Conservation (phyloP, 805 yeast genomes). For the Candida taoyuanica region DNA sequence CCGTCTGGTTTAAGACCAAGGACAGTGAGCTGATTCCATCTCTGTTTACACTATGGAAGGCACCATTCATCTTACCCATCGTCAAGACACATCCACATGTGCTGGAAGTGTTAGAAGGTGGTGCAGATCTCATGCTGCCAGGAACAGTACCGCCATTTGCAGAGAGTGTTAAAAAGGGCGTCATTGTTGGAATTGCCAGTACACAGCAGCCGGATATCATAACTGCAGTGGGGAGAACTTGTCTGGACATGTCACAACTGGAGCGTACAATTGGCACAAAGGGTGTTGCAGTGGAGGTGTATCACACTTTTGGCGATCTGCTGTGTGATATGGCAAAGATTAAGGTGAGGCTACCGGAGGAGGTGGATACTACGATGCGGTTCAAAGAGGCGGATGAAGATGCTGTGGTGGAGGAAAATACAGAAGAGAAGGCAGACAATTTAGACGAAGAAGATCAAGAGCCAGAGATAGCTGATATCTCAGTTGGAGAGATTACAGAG, state of each 20-base stretch:
- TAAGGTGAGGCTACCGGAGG: slow-evolving; percentile 40
- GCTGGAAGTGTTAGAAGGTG: slow-evolving; percentile 61
- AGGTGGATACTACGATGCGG: slow-evolving; percentile 26
- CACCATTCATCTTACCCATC: slow-evolving; percentile 60
- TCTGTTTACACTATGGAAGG: slow-evolving; percentile 64
- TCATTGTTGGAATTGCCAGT: slow-evolving; percentile 68
- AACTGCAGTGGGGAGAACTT: slow-evolving; percentile 67
- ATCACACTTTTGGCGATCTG: slow-evolving; percentile 68
- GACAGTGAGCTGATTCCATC: slow-evolving; percentile 64
- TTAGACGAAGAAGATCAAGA: slow-evolving; percentile 8
- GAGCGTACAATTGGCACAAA: slow-evolving; percentile 51
- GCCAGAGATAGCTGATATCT: slow-evolving; percentile 2
- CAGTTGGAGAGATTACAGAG: slow-evolving; percentile 14
- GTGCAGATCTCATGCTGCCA: slow-evolving; percentile 80
- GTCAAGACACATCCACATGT: slow-evolving; percentile 73
- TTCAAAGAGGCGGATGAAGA: slow-evolving; percentile 17
- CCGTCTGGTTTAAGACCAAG: slow-evolving; percentile 66
- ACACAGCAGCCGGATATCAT: slow-evolving; percentile 55
- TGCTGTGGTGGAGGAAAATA: slow-evolving; percentile 6
- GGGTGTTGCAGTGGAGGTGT: slow-evolving; percentile 75
- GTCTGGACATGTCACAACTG: slow-evolving; percentile 40
- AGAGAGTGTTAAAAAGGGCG: slow-evolving; percentile 40
- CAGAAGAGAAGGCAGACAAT: slow-evolving; percentile 3
- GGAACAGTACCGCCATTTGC: slow-evolving; percentile 56
- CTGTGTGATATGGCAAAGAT: slow-evolving; percentile 47